Evolutionary conservation across 1,284 basidiomycete species (phyloP), one percentile per base, ranked within the genome.

Genomic region (Ceratobasidium sp.): DNA sequence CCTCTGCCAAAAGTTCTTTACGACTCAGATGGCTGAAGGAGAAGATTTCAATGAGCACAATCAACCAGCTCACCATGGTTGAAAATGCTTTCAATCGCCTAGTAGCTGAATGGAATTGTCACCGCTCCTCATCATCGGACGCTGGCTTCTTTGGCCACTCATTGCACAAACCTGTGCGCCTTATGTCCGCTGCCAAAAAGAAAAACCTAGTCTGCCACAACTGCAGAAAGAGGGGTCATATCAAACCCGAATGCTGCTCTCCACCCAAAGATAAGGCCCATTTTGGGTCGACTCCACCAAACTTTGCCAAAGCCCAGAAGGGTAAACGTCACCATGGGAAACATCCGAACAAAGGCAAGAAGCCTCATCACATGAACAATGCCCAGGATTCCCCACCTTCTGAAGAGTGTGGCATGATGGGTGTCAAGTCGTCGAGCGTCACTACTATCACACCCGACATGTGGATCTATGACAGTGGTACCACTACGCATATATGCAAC

Each of bases 401-500:
- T n/a, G n/a, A n/a, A n/a, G n/a, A n/a, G n/a, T n/a, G n/a, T n/a
- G n/a, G n/a, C n/a, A n/a, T n/a, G n/a, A n/a, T n/a, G n/a, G n/a
- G n/a, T n/a, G n/a, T n/a, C n/a, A n/a, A n/a, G n/a, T n/a, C n/a
- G n/a, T n/a, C n/a, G n/a, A n/a, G n/a, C n/a, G n/a, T n/a, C n/a
- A n/a, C n/a, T n/a, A n/a, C n/a, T n/a, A 48, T 48, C 46, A 48
- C 46, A 8, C 46, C 46, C 5, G 46, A 48, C 46, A 48, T 48
- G 46, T 48, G 46, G 18, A 14, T 48, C 11, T 48, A 48, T 48
- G 46, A 48, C n/a, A 11, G 9, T n/a, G 46, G 46, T 48, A 48
- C 46, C n/a, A 48, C 46, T 21, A 48, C 46, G n/a, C 46, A 48
- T 48, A 48, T 48, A 48, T 48, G 46, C 46, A 48, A 48, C 46